Base-by-base conservation (phyloP, 805 yeast species). In the Saturnispora halmiae region DNA sequence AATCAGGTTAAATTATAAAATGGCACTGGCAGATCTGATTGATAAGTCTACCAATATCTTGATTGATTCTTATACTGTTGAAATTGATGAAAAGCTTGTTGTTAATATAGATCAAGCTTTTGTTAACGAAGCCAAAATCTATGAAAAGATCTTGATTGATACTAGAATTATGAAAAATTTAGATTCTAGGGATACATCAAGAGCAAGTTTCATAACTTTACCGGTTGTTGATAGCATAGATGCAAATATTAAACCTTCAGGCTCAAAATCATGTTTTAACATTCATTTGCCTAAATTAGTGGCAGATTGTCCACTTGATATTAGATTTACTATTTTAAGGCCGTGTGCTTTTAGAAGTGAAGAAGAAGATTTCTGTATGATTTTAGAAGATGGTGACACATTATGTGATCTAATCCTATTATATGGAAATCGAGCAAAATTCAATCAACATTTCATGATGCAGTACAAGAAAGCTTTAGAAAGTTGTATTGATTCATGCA, bases 341-440 rank as follows among this genome's bases (percentile, higher is more conserved):
- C 60, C 59, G 7, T 58, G 59, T 39, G 46, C 47, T 14, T 38
- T 46, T 16, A 42, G 34, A 14, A 41, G 44, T 7, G 43, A 50
- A 4, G 60, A 51, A 33, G 56, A 53, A 32, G 9, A 37, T 1
- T 56, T 39, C 37, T 60, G 61, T 40, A 41, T 59, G 25, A 38
- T 61, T 19, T 48, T 51, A 14, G 51, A 56, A 18, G 62, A 59
- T 41, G 51, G 59, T 22, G 70, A 65, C 44, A 58, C 72, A 2
- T 48, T 69, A 20, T 54, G 61, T 26, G 78, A 73, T 55, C 56
- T 73, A 47, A 64, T 71, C 30, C 49, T 67, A 21, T 53, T 72
- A n/a, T 66, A 70, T 48, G 68, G 72, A 38, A 72, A 72, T 45
- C 55, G 72, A 40, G 73, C 75, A 20, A 72, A 72, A 42, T 59